Evolutionary conservation across 108 stramenopile species (phyloP).

Genomic region (Epithemia pelagica): DNA sequence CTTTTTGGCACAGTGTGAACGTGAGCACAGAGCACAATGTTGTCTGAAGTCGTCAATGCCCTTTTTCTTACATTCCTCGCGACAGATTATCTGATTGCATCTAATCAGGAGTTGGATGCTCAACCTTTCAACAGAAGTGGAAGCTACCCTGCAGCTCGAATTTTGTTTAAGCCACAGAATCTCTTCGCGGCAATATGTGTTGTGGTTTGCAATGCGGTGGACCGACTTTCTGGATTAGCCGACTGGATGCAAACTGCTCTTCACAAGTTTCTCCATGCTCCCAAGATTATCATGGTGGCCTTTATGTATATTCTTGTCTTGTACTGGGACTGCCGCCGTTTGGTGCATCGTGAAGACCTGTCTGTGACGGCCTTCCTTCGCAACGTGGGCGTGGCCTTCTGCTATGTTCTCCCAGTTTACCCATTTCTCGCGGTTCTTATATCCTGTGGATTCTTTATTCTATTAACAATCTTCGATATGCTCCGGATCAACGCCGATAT

Average conservation of each 20-base stretch:
- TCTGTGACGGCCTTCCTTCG: conserved; percentile 20
- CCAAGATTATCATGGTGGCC: conserved; percentile 53
- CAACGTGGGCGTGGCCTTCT: conserved; percentile 39
- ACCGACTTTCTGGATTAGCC: conserved; percentile 33
- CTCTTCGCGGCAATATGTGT: conserved; percentile 18
- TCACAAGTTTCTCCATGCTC: conserved; percentile 38
- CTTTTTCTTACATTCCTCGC: conserved; percentile 67
- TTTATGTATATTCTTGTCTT: conserved; percentile 44
- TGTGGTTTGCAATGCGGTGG: conserved; percentile 47
- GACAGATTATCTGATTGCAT: conserved; percentile 52
- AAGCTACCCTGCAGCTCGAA: neutral
- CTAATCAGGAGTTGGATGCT: neutral
- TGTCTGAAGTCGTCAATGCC: conserved; percentile 71
- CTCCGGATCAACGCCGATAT: conserved; percentile 38
- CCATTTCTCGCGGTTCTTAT: conserved; percentile 75
- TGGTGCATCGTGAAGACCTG: conserved; percentile 1
- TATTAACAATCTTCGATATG: conserved; percentile 55
- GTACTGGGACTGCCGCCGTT: conserved; percentile 53
- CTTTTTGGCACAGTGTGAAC: too few relatives aligned
- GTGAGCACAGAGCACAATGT: too few relatives aligned
- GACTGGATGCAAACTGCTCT: conserved; percentile 19
- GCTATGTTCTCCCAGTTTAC: conserved; percentile 55
- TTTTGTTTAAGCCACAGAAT: neutral
- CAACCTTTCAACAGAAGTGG: neutral
- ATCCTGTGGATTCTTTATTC: conserved; percentile 64